A percentile compares a stretch with the other conserved stretches of the same genome.
Conservation (phyloP, 352 stramenopile species). For the Pythium periplocum region DNA sequence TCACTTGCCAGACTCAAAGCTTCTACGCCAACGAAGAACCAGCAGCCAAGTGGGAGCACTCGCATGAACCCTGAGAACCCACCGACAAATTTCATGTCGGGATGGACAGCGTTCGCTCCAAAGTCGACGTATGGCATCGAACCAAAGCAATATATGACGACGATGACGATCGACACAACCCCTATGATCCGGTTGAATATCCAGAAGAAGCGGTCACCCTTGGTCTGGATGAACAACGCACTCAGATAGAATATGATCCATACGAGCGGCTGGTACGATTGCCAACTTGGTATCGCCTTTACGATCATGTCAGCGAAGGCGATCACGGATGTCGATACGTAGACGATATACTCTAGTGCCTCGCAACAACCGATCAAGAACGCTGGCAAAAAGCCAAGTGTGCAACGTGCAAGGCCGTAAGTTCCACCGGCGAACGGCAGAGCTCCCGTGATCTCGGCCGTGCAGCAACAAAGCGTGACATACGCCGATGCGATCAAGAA, state of each 20-base stretch:
- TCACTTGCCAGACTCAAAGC: slow-evolving; percentile 24
- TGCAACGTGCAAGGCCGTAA: too few species aligned
- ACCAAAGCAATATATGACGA: too few species aligned
- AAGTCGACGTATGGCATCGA: too few species aligned
- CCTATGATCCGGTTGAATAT: too few species aligned
- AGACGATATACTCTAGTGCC: slow-evolving; percentile 39
- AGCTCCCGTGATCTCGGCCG: slow-evolving; percentile 36
- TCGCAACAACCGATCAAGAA: slow-evolving; percentile 15
- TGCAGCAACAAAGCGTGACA: slow-evolving; percentile 33
- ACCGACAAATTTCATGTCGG: too few species aligned
- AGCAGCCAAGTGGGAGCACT: slow-evolving; percentile 4
- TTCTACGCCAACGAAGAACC: slow-evolving; percentile 51
- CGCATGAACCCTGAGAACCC: too few species aligned
- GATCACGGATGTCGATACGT: slow-evolving; percentile 29
- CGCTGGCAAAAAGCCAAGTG: too few species aligned
- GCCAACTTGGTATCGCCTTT: slow-evolving; percentile 3
- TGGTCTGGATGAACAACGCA: too few species aligned
- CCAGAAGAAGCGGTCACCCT: too few species aligned
- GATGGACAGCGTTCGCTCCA: too few species aligned
- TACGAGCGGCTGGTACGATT: slow-evolving; percentile 3
- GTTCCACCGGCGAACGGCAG: slow-evolving; percentile 17
- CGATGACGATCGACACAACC: too few species aligned
- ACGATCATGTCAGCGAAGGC: slow-evolving; percentile 31
- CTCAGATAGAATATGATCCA: not conserved
- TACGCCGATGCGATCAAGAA: slow-evolving; percentile 33